Base-by-base conservation (phyloP, 1,284 basidiomycete genomes). In the Cystobasidium pallidum region DNA sequence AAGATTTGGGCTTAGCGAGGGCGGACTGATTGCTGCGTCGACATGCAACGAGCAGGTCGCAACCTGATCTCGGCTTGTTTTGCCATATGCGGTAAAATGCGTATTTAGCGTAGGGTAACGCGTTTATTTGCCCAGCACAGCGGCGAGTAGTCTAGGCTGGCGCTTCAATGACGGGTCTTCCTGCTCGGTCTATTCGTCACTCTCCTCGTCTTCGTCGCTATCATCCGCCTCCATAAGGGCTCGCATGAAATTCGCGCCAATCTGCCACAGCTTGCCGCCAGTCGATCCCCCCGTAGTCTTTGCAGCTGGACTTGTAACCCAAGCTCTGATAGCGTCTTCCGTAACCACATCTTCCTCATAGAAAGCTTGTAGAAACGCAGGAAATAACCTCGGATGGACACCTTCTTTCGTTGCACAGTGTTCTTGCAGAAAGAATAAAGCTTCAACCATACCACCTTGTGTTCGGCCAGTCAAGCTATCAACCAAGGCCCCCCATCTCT, bases 271-370 rank as follows among this genome's bases (percentile, higher is more conserved):
- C 62, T 78, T 78, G 66, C 76, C 75, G 61, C 79, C 79, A 67
- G 76, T 75, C 45, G 80, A 78, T 26, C 78, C 79, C 6, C 68
- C 78, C 19, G 72, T 76, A 30, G 26, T 70, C 59, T 77, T 75
- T 32, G 78, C 75, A 57, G 65, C 57, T 17, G 61, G 52, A 47
- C 64, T 72, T 71, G 75, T 80, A 77, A 81, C 82, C 82, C 82
- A 83, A 11, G 73, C 76, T 3, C 82, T 77, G 1, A 82, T 80
- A 17, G 78, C 79, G 26, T 83, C 82, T 59, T 82, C 81, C 24
- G 74, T 76, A n/a, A 83, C 78, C n/a, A 83, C 75, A 43, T 83
- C 82, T 47, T 79, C 77, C 70, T 83, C 81, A 77, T 83, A 83
- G 57, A 81, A 81, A 62, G 79, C 80, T 70, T 81, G 81, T 49